phyloP scores from a whole-genome alignment of 345 rosid species.

The Trapa incisa region DNA sequence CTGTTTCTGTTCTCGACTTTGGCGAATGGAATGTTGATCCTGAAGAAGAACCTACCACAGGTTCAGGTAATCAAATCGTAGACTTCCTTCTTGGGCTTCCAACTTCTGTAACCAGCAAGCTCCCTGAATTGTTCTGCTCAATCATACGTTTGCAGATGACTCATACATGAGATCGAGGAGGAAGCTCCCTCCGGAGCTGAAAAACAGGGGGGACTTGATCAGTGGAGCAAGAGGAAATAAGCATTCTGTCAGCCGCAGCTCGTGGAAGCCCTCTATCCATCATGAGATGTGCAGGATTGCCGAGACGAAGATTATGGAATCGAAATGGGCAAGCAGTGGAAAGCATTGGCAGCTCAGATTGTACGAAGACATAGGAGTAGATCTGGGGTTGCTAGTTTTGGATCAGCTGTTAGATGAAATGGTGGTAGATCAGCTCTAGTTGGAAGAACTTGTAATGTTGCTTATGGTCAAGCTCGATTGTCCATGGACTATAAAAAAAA shows the following conservation, averaged over 20 bases:
- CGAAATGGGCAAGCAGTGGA: conserved; percentile 16
- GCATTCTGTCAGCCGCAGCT: not conserved
- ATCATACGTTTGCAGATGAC: conserved; percentile 7
- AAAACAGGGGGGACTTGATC: conserved; percentile 5
- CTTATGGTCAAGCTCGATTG: not conserved
- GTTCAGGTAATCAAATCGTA: conserved; percentile 9
- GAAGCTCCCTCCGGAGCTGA: conserved; percentile 20
- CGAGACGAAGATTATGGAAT: conserved; percentile 9
- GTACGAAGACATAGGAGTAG: conserved; percentile 22
- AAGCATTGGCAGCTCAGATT: conserved; percentile 12
- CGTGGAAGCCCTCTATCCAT: not conserved
- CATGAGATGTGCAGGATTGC: conserved; percentile 14
- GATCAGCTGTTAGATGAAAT: conserved; percentile 29
- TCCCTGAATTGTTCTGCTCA: too few relatives aligned
- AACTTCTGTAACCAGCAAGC: conserved; percentile 6
- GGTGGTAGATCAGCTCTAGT: conserved; percentile 13
- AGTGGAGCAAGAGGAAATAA: conserved; percentile 3
- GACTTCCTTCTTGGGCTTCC: not conserved
- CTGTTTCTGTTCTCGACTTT: conserved; percentile 81
- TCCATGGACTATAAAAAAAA: not conserved
- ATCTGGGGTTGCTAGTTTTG: conserved; percentile 23
- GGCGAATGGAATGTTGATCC: conserved; percentile 29
- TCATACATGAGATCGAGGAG: conserved; percentile 17
- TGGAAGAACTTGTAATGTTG: conserved; percentile 1
- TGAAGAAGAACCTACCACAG: conserved; percentile 20